Evolutionary conservation across 768 basidiomycete genomes (phyloP).

Genomic region (Boletus tylopilopsis): DNA sequence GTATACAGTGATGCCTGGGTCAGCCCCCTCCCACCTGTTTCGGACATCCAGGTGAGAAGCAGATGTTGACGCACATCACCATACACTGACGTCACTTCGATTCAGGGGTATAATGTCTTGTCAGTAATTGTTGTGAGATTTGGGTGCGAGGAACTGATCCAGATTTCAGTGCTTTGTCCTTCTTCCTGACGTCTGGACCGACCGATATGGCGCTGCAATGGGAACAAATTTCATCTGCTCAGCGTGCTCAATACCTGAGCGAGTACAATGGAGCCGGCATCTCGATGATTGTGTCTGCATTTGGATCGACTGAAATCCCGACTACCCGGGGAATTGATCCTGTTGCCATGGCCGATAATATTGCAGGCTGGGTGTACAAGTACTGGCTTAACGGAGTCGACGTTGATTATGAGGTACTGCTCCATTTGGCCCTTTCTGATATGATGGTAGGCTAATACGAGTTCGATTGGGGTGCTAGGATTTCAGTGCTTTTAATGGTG

Average conservation of each 20-base stretch:
- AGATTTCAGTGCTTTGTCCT: conserved; percentile 34
- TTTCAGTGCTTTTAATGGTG: conserved; percentile 35
- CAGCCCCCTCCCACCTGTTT: conserved; percentile 38
- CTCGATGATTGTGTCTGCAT: conserved; percentile 49
- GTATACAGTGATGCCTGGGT: conserved; percentile 40
- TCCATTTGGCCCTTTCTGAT: neutral
- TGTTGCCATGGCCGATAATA: conserved; percentile 33
- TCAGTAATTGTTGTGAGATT: no score
- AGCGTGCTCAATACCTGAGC: conserved; percentile 41
- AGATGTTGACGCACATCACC: no score
- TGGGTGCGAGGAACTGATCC: no score
- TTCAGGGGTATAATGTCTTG: no score
- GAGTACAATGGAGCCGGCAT: conserved; percentile 53
- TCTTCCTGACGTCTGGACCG: conserved; percentile 38
- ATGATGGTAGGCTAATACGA: neutral
- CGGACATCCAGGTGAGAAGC: conserved; percentile 42
- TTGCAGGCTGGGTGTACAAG: conserved; percentile 43
- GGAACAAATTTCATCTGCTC: conserved; percentile 32
- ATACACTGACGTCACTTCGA: no score
- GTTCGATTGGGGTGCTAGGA: conserved; percentile 16
- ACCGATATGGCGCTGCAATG: conserved; percentile 45
- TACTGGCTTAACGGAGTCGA: conserved; percentile 50
- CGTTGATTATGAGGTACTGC: conserved; percentile 44
- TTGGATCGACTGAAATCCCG: conserved; percentile 42
- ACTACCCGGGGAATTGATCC: conserved; percentile 40